Evolutionary conservation across 352 stramenopile genomes (phyloP).

Genomic region (Globisporangium sylvaticum): DNA sequence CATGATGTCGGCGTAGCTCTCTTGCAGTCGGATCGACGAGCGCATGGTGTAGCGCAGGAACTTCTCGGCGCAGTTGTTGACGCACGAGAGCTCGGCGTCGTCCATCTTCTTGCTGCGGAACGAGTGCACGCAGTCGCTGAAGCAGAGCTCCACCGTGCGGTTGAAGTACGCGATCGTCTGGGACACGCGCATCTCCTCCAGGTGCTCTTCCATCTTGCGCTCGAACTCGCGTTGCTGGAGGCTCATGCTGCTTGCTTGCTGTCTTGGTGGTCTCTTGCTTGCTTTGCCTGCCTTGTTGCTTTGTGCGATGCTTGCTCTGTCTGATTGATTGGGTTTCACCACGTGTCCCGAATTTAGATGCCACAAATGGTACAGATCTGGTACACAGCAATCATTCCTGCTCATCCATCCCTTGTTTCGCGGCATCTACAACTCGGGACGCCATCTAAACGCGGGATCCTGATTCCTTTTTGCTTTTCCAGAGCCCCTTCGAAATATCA

Average conservation of each 20-base stretch:
- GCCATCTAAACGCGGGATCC: background rate
- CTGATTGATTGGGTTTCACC: conserved; percentile 10
- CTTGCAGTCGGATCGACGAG: conserved; percentile 84
- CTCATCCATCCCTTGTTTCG: background rate
- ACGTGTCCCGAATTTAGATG: conserved; percentile 11
- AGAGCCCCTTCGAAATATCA: conserved; percentile 9
- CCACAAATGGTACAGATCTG: background rate
- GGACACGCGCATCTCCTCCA: conserved; percentile 89
- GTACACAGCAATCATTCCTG: background rate
- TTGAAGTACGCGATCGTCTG: conserved; percentile 89
- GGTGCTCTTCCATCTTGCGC: conserved; percentile 89
- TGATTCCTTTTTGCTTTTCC: conserved; percentile 7
- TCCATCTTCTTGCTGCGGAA: conserved; percentile 91
- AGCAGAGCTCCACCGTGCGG: conserved; percentile 87
- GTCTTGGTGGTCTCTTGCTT: background rate
- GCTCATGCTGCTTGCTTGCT: conserved; percentile 34
- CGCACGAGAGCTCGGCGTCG: conserved; percentile 85
- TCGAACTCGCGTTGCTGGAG: conserved; percentile 73
- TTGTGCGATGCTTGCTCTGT: background rate
- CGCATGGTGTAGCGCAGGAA: conserved; percentile 90
- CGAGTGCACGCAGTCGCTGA: conserved; percentile 86
- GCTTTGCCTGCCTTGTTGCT: background rate
- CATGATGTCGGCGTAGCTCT: conserved; percentile 88
- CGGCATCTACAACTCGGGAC: background rate
- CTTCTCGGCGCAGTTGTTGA: conserved; percentile 89